phyloP scores from a whole-genome alignment of 208 protist genomes.

The Leishmania martiniquensis region DNA sequence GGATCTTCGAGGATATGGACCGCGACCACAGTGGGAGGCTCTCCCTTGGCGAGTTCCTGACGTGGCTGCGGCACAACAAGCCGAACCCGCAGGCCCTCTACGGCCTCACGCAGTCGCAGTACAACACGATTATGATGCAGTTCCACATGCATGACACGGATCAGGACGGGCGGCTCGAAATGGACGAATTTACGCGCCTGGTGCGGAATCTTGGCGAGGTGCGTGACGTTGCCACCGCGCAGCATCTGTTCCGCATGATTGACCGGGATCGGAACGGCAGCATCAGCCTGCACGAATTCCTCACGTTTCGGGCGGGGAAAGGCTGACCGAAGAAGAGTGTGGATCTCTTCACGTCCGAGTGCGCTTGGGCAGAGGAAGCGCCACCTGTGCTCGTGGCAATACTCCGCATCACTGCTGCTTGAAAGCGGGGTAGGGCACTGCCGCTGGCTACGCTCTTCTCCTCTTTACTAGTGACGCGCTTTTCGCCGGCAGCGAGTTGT shows the following conservation, averaged over 20 bases:
- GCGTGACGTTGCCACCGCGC: slow-evolving; percentile 27
- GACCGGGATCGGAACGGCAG: slow-evolving; percentile 45
- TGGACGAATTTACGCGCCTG: slow-evolving; percentile 66
- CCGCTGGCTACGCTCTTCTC: no score
- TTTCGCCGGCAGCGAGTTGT: no score
- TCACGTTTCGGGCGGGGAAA: slow-evolving; percentile 55
- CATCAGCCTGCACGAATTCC: slow-evolving; percentile 82
- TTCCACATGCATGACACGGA: slow-evolving; percentile 78
- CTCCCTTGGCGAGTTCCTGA: slow-evolving; percentile 73
- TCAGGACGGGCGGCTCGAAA: slow-evolving; percentile 62
- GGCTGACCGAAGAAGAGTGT: slow-evolving; percentile 7
- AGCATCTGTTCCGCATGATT: slow-evolving; percentile 63
- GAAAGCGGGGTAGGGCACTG: no score
- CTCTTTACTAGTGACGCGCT: no score
- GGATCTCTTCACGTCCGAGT: no score
- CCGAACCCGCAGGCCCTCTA: slow-evolving; percentile 78
- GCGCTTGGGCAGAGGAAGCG: no score
- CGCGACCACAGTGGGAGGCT: slow-evolving; percentile 55
- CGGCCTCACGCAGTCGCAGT: slow-evolving; percentile 75
- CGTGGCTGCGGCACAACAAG: slow-evolving; percentile 74
- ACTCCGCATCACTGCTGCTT: no score
- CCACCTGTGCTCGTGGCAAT: no score
- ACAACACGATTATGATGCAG: slow-evolving; percentile 91
- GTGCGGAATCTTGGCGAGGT: slow-evolving; percentile 59
- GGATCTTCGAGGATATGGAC: slow-evolving; percentile 87